Base-by-base conservation (phyloP, 2,329 filamentous ascomycete species). In the Teratosphaeriaceae sp. region DNA sequence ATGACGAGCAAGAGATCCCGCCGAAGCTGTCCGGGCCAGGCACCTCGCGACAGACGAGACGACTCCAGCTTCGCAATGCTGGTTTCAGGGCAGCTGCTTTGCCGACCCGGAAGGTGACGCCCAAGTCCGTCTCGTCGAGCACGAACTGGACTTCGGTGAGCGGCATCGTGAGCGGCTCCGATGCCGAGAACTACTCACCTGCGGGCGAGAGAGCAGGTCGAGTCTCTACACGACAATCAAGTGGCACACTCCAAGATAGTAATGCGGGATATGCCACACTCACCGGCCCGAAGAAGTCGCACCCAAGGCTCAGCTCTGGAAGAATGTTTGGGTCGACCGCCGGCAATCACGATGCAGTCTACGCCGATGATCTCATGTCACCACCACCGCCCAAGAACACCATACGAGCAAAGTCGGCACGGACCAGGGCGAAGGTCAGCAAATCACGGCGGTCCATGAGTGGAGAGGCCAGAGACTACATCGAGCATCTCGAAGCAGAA, bases 401-500 rank as follows among this genome's bases (percentile, higher is more conserved):
- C 16, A 50, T 46, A 31, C 52, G 44, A 22, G 39, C 47, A 13
- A 47, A 48, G 18, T 47, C 51, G 11, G 43, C 38, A 18, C 54
- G 52, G 34, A 43, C 42, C 12, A 43, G 49, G 33, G 47, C 48
- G n/a, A 57, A 54, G 38, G 52, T 58, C 35, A 47, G 40, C 24
- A 44, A 49, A 24, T 51, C 52, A 18, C 43, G 56, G 36, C 56
- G 60, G 38, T 62, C 60, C n/a, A 53, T 64, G 15, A 65, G 62
- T 46, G 65, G 62, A 40, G 68, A 71, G 45, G 62, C 64, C 8
- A 60, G 65, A 20, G 62, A 65, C 43, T 72, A 74, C 51, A 70
- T 74, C 46, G 69, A 73, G 38, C 69, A 72, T 52, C 65, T 74
- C 11, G 71, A 74, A 44, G 57, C 61, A 16, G 66, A 73, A 48